Evolutionary conservation across 306 rosid species (phyloP).

Genomic region (Quercus wislizeni): DNA sequence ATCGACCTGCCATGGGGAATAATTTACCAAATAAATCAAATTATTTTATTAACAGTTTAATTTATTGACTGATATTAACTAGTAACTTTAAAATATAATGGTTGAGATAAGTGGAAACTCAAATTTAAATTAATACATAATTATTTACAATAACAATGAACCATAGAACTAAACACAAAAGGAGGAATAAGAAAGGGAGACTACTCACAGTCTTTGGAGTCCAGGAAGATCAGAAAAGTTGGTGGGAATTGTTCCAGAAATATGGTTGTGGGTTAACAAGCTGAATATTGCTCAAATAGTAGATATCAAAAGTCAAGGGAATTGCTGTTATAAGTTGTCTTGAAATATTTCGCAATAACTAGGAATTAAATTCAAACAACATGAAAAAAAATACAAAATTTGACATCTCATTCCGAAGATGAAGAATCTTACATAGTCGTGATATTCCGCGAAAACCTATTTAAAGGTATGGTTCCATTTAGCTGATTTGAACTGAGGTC

Average conservation of each 20-base stretch:
- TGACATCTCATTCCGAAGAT: slow-evolving; percentile 16
- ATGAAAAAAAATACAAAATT: neutral
- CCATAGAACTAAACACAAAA: neutral
- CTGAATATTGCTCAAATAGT: slow-evolving; percentile 40
- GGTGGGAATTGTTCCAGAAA: slow-evolving; percentile 67
- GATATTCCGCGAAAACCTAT: slow-evolving; percentile 54
- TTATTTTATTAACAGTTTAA: neutral
- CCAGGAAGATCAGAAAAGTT: slow-evolving; percentile 49
- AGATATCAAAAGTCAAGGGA: slow-evolving; percentile 1
- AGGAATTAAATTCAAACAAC: neutral
- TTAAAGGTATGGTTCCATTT: slow-evolving; percentile 61
- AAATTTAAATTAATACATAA: neutral
- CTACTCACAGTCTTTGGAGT: slow-evolving; percentile 78
- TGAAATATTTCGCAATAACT: neutral
- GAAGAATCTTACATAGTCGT: slow-evolving; percentile 79
- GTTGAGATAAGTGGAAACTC: neutral
- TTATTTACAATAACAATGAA: neutral
- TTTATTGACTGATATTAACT: slow-evolving; percentile 3
- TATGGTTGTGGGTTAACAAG: slow-evolving; percentile 64
- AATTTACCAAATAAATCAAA: slow-evolving; percentile 1
- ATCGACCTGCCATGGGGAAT: slow-evolving; percentile 68
- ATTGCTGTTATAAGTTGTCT: neutral
- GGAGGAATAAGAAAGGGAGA: neutral
- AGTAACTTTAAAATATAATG: neutral
- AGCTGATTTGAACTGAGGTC: slow-evolving; percentile 77